Evolutionary conservation across 179 eudicot genomes (phyloP).

Genomic region (Beta macrorhiza): DNA sequence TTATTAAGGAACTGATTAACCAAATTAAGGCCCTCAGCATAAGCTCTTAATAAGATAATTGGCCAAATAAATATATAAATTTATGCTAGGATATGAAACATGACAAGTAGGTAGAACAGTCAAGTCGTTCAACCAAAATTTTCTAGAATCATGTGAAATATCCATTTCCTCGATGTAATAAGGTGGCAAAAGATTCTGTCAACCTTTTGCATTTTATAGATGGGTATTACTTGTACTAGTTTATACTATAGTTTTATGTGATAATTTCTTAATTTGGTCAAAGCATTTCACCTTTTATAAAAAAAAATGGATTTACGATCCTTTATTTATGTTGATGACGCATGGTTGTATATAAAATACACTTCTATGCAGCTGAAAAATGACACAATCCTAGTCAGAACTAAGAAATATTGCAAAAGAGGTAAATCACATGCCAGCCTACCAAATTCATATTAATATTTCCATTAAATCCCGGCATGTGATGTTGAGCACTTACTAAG

Average conservation of each 20-base stretch:
- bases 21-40: background rate
- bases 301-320: background rate
- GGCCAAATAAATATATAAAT: background rate
- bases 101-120: constrained; percentile 19
- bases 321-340: background rate
- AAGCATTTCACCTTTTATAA: background rate
- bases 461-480: constrained; percentile 33
- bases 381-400: constrained; percentile 13
- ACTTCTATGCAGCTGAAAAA: background rate
- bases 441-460: constrained; percentile 25
- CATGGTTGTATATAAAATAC: background rate
- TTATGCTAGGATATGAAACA: background rate
- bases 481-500: constrained; percentile 30
- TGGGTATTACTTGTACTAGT: background rate
- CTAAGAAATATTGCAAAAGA: background rate
- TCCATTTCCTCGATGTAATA: background rate
- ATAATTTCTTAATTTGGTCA: background rate
- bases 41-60: background rate
- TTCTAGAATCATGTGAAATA: constrained; percentile 16
- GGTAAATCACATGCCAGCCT: constrained; percentile 14
- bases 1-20: background rate
- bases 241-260: background rate
- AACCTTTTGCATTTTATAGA: background rate
- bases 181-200: constrained; percentile 3
- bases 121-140: constrained; percentile 27